Conservation (phyloP, 805 yeast genomes). For the Diddensiella santjacobensis region DNA sequence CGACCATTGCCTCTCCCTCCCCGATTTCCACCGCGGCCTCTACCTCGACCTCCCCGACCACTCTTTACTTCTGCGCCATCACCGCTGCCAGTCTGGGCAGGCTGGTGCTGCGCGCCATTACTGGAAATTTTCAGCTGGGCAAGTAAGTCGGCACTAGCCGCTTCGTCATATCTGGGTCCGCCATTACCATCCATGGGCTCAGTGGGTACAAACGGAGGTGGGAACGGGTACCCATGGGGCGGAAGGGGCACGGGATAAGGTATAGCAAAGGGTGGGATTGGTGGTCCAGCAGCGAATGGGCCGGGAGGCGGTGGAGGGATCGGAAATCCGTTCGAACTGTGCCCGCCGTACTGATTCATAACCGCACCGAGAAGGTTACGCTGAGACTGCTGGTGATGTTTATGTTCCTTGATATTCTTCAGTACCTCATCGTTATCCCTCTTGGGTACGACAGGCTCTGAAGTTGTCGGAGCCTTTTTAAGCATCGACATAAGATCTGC, state of each 20-base stretch:
- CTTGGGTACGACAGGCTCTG: background rate
- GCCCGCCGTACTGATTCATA: slow-evolving; percentile 19
- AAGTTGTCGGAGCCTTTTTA: slow-evolving; percentile 6
- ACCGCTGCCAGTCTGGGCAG: background rate
- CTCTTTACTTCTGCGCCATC: slow-evolving; percentile 21
- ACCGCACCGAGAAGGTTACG: slow-evolving; percentile 21
- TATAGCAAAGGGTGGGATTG: slow-evolving; percentile 22
- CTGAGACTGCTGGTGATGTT: slow-evolving; percentile 18
- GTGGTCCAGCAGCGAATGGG: slow-evolving; percentile 29
- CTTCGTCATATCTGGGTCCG: slow-evolving; percentile 17
- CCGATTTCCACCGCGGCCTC: slow-evolving; percentile 21
- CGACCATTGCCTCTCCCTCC: slow-evolving; percentile 13
- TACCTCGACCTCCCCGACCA: slow-evolving; percentile 23
- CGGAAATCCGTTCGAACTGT: slow-evolving; percentile 1
- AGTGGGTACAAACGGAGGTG: slow-evolving; percentile 21
- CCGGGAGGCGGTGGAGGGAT: slow-evolving; percentile 26
- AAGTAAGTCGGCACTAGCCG: slow-evolving; percentile 26
- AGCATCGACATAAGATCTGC: slow-evolving; percentile 22
- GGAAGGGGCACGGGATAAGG: slow-evolving; percentile 1
- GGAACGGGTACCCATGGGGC: slow-evolving; percentile 4
- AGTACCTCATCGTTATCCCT: slow-evolving; percentile 18
- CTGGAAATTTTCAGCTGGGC: slow-evolving; percentile 22
- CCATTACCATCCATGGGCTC: slow-evolving; percentile 24
- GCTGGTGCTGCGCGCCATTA: background rate
- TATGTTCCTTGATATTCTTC: slow-evolving; percentile 17